Percentiles rank a stretch among this genome's conserved stretches.
Evolutionary conservation across 106 monocot species (phyloP).

Genomic region (Vanilla planifolia): DNA sequence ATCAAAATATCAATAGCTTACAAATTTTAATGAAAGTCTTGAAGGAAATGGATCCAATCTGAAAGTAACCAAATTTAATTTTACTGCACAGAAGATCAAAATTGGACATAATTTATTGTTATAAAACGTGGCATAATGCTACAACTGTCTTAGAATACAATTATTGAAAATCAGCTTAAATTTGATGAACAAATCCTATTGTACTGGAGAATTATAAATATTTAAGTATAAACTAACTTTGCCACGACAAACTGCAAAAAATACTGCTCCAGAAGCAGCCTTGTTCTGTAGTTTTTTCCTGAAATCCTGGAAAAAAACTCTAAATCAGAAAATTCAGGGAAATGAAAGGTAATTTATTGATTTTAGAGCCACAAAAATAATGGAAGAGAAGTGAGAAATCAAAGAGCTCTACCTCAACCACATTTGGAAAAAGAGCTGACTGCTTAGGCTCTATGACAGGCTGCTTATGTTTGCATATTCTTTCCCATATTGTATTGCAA

Average conservation of each 20-base stretch:
- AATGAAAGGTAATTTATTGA: background rate
- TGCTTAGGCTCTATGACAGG: conserved; percentile 97
- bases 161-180: too few species aligned
- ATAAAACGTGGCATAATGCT: too few species aligned
- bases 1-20: too few species aligned
- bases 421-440: conserved; percentile 66
- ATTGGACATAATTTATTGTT: too few species aligned
- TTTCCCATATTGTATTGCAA: conserved; percentile 84
- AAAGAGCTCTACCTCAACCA: conserved; percentile 55
- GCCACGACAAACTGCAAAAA: conserved; percentile 99
- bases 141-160: too few species aligned
- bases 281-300: conserved; percentile 53
- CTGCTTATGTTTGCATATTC: conserved; percentile 92
- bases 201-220: background rate
- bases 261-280: conserved; percentile 73
- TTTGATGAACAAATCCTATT: too few species aligned
- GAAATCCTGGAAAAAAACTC: conserved; percentile 66
- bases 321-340: background rate
- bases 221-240: conserved; percentile 39
- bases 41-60: too few species aligned
- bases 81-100: too few species aligned
- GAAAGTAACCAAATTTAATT: too few species aligned
- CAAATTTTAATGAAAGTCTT: too few species aligned
- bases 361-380: background rate
- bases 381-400: background rate